Percentiles rank a stretch among this genome's conserved stretches.
phyloP scores from a whole-genome alignment of 176 grass and related monocot species.

The Puya raimondii region DNA sequence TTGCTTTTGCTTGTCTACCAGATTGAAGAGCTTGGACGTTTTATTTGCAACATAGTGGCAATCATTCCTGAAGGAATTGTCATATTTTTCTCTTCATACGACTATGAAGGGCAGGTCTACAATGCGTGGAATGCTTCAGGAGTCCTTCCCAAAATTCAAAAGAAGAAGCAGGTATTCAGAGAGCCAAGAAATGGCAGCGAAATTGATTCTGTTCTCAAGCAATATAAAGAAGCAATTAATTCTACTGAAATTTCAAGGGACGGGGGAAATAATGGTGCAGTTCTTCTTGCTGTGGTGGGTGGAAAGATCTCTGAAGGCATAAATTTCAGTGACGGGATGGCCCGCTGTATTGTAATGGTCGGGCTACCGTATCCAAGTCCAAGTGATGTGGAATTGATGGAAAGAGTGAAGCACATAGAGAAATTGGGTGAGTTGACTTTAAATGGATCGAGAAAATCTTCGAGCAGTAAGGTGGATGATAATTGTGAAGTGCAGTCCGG shows the following conservation, averaged over 20 bases:
- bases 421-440: conserved; percentile 27
- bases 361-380: conserved; percentile 95
- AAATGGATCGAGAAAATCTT: conserved; percentile 11
- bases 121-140: conserved; percentile 73
- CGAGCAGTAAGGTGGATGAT: conserved; percentile 27
- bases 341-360: conserved; percentile 90
- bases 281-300: conserved; percentile 86
- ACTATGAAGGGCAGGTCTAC: conserved; percentile 68
- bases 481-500: conserved; percentile 47
- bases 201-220: conserved; percentile 54
- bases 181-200: conserved; percentile 78
- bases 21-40: conserved; percentile 85
- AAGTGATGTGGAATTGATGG: conserved; percentile 69
- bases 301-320: conserved; percentile 97
- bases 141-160: conserved; percentile 59
- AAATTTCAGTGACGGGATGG: conserved; percentile 91
- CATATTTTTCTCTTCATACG: conserved; percentile 77
- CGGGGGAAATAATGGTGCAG: conserved; percentile 47
- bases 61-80: conserved; percentile 84
- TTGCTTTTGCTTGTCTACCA: conserved; percentile 25
- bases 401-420: conserved; percentile 89
- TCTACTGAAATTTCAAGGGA: conserved; percentile 24
- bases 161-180: conserved; percentile 75
- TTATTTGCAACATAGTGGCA: conserved; percentile 68
- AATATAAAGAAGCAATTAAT: conserved; percentile 65